Conservation (phyloP, 192 early-diverging fungal species). For the Mortierella antarctica region DNA sequence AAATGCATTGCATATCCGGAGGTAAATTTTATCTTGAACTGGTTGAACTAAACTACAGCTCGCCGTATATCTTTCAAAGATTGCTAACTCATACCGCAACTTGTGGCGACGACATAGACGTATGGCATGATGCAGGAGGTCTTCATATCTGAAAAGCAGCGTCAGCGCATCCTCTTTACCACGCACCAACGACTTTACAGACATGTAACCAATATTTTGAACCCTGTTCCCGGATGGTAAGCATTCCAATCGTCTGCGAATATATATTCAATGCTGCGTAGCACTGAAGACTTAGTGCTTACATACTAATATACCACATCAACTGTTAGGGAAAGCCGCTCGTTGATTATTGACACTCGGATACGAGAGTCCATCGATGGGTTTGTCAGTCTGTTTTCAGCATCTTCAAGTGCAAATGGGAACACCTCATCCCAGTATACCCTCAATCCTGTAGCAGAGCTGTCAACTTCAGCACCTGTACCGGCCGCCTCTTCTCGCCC, state of each 20-base stretch:
- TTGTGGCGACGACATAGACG: conserved; percentile 12
- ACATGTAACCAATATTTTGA: conserved; percentile 47
- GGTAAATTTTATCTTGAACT: conserved; percentile 9
- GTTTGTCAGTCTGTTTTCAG: conserved; percentile 21
- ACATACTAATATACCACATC: neutral
- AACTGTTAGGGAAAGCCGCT: conserved; percentile 25
- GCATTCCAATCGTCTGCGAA: neutral
- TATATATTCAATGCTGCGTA: neutral
- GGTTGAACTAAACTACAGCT: neutral
- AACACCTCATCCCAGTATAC: conserved; percentile 13
- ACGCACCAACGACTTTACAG: conserved; percentile 53
- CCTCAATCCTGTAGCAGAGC: conserved; percentile 28
- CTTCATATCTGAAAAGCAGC: conserved; percentile 48
- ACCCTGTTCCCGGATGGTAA: conserved; percentile 54
- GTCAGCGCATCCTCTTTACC: conserved; percentile 44
- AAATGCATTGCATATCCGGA: conserved; percentile 54
- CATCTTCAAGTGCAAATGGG: neutral
- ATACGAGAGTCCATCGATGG: conserved; percentile 31
- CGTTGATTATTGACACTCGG: conserved; percentile 16
- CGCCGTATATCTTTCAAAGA: neutral
- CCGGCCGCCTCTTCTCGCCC: neutral
- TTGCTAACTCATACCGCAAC: neutral
- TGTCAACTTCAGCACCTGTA: conserved; percentile 26
- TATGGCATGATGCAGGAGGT: conserved; percentile 55
- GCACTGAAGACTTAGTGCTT: too few relatives aligned